Base-by-base conservation (phyloP, 305 asterid genomes). In the Ruellia speciosa region DNA sequence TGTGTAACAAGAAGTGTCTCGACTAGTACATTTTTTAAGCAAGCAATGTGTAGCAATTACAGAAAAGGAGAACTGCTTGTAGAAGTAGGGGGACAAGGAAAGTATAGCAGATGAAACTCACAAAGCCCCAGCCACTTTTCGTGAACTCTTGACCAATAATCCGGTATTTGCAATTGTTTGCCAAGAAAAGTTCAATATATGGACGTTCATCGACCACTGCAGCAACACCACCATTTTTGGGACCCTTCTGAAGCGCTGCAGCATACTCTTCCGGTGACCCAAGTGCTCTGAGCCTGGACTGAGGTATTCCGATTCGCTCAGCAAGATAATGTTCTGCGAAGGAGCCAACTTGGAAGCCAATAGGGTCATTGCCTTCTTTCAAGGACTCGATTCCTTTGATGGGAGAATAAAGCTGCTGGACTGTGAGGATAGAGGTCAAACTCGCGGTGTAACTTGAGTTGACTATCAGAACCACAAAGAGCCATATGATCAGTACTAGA, bases 201-300 rank as follows among this genome's bases (percentile, higher is more conserved):
- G 96, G 90, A 33, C 83, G 90, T 70, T 89, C 96, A 7, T 86
- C 97, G 0, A 89, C 88, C 43, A 89, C 77, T 11, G 95, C 95
- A 18, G 77, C 81, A 37, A 89, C 94, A 2, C 92, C 89, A n/a
- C 94, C 94, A 11, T 64, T 72, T 45, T 52, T 12, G 5, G 95
- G 87, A 34, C 89, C 89, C 28, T 5, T 61, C 43, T 55, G 71
- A 43, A 89, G 92, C 14, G 90, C 92, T 10, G 18, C 14, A 31
- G 90, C 95, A 37, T 70, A 90, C 58, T 75, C 90, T 65, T 81
- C 88, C 0, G 85, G 93, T 14, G 94, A 75, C 46, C 85, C 82
- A 24, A 89, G 80, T 54, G 85, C 49, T 45, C 43, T 67, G 16
- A 89, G 84, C 73, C 95, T 77, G 46, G 90, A 78, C 61, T 37